A percentile compares a stretch with the other conserved stretches of the same genome.
phyloP scores from a whole-genome alignment of 352 stramenopile species.

The Pythium periplocum region DNA sequence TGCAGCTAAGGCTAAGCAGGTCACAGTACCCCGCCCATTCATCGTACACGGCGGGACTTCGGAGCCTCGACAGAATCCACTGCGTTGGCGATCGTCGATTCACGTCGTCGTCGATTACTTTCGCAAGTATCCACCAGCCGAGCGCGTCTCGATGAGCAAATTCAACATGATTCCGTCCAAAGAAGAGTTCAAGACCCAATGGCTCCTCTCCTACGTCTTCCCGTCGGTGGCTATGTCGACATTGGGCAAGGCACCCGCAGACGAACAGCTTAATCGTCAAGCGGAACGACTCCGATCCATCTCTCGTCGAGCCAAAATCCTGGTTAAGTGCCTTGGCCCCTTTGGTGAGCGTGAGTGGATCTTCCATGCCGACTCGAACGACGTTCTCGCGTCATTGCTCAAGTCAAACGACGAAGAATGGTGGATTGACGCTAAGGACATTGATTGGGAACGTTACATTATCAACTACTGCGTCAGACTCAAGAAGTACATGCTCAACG shows the following conservation, averaged over 20 bases:
- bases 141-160: slow-evolving; percentile 45
- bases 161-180: slow-evolving; percentile 78
- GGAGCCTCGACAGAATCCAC: slow-evolving; percentile 66
- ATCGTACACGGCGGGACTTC: slow-evolving; percentile 77
- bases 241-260: slow-evolving; percentile 54
- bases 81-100: slow-evolving; percentile 69
- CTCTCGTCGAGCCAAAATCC: slow-evolving; percentile 61
- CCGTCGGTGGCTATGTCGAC: slow-evolving; percentile 80
- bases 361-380: slow-evolving; percentile 53
- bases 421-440: slow-evolving; percentile 66
- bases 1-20: slow-evolving; percentile 26
- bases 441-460: slow-evolving; percentile 85
- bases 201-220: slow-evolving; percentile 74
- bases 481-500: slow-evolving; percentile 78
- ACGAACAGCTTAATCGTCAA: slow-evolving; percentile 55
- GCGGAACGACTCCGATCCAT: slow-evolving; percentile 64
- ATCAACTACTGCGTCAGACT: slow-evolving; percentile 81
- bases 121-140: slow-evolving; percentile 50
- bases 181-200: slow-evolving; percentile 80
- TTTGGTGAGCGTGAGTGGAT: slow-evolving; percentile 87
- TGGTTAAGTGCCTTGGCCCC: slow-evolving; percentile 80
- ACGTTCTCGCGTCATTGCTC: slow-evolving; percentile 21
- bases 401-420: slow-evolving; percentile 21
- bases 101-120: slow-evolving; percentile 64
- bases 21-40: slow-evolving; percentile 26